Base-by-base conservation (phyloP, 352 stramenopile genomes). In the Pythium volutum region DNA sequence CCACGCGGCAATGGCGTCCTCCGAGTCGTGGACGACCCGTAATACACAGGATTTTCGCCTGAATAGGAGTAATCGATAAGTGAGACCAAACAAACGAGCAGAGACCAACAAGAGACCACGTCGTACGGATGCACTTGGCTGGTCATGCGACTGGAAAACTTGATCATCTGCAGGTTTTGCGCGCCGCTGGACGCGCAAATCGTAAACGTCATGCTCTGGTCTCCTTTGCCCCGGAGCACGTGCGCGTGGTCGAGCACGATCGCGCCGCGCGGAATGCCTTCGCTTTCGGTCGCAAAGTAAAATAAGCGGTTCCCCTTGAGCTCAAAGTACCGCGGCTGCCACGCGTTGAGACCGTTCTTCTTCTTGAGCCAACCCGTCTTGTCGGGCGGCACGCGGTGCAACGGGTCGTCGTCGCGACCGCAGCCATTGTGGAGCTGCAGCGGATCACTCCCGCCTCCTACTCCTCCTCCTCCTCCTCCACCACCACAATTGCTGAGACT, bases 321-420 rank as follows among this genome's bases (percentile, higher is more conserved):
- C 60, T 93, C 84, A 52, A 91, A 93, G 66, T 87, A 93, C 18
- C 84, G 78, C 43, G 74, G 66, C 38, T 93, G 81, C 84, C 80
- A 91, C 26, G 84, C 74, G 38, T 84, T 89, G 14, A 91, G 60
- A n/a, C 84, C 84, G 29, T 78, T 88, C 46, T 87, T 86, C 67
- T 91, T 93, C 64, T 89, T 88, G 18, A 91, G 76, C 79, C 84
- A 91, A 7, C 81, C 81, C 2, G 75, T 88, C 59, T 89, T 90
- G 60, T 88, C 74, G 0, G 80, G 80, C 22, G 75, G 56, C 18
- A 71, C 62, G 51, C 64, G 39, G 38, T 64, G 54, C 16, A 47
- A 46, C 16, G 64, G 27, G 53, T 77, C 67, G 39, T 71, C 67
- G n/a, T 66, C 64, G 39, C 62, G 70, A 1, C 47, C 45, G 31